Base-by-base conservation (phyloP, 139 green algal species). In the Zygnema circumcarinatum region DNA sequence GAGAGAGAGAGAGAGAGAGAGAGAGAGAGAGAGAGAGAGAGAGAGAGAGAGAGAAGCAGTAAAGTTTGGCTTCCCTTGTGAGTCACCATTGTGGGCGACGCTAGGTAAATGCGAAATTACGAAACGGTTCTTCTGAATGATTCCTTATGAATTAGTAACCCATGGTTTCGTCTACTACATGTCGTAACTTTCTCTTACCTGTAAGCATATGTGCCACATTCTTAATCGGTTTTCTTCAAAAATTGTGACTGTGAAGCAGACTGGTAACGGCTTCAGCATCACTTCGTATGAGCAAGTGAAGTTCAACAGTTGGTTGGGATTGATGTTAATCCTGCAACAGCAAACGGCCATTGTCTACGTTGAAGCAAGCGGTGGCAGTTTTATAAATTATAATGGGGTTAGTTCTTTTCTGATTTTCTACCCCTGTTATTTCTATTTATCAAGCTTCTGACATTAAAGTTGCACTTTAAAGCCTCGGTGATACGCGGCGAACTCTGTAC, bases 251-350 rank as follows among this genome's bases (percentile, higher is more conserved):
- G n/a, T n/a, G n/a, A n/a, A n/a, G 47, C 47, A 62, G 47, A 16
- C 16, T 25, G 7, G 16, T 25, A 7, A 7, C 16, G 16, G 16
- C 16, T 54, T 81, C n/a, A 41, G 25, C n/a, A 81, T 81, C 1
- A 52, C 31, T 47, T 81, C 74, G 2, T 81, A 81, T 52, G 74
- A 81, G 74, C 76, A 84, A 56, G 76, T 84, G 76, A 67, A 36
- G 3, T 38, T 72, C 47, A 31, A 32, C 36, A 35, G 76, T 1
- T 56, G 35, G 76, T 74, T 67, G 76, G 76, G 76, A 54, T 74
- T 84, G 39, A 21, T 47, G 0, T 56, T 84, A 1, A 35, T 35
- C 38, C 47, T 84, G 38, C 76, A 84, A 56, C 39, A 33, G 21
- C 76, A 84, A 56, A 32, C 76, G 33, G 38, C 67, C 0, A 56